These are phyloP conservation scores for Penicillium sp. DNA, from an alignment of 2,329 filamentous ascomycete species.

Conservation along the genomic window DNA sequence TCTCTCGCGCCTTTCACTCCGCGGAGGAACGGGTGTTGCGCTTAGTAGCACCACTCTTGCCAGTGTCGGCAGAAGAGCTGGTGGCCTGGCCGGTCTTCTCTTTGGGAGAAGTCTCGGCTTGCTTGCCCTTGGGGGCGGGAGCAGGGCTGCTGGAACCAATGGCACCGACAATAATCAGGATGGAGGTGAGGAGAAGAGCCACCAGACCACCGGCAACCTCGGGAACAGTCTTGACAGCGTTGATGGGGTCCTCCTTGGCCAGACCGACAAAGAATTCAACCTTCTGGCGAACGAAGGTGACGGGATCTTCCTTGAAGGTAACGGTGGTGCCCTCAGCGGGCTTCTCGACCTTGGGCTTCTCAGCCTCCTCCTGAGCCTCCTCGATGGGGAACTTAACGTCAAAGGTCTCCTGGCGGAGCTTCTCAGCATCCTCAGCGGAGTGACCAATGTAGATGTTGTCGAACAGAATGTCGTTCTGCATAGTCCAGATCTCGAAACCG, in stretches of 20 bases:
- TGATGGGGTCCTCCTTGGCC: constrained; percentile 74
- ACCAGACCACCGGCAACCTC: constrained; percentile 82
- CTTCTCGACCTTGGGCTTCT: constrained; percentile 71
- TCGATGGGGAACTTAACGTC: constrained; percentile 83
- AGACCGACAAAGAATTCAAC: constrained; percentile 85
- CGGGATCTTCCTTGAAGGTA: constrained; percentile 86
- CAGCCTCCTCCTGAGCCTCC: constrained; percentile 72
- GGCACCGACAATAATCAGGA: constrained; percentile 68
- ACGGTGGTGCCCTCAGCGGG: constrained; percentile 68
- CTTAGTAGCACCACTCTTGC: constrained; percentile 67
- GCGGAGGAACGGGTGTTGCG: constrained; percentile 50
- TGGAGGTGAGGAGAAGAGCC: constrained; percentile 65
- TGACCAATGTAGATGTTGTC: constrained; percentile 99
- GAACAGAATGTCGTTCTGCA: constrained; percentile 98
- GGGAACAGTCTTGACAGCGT: constrained; percentile 84
- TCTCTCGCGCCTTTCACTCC: constrained; percentile 28
- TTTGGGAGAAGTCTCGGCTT: constrained; percentile 59
- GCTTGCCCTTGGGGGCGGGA: constrained; percentile 70
- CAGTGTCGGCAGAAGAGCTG: constrained; percentile 66
- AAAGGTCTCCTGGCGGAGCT: constrained; percentile 86
- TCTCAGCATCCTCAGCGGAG: constrained; percentile 86
- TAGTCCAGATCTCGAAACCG: constrained; percentile 99
- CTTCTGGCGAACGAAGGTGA: constrained; percentile 88
- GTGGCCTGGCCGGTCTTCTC: constrained; percentile 66
- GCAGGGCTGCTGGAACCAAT: constrained; percentile 61